These are phyloP conservation scores for Pseudoneurospora amorphoporcata DNA, from an alignment of 495 filamentous ascomycete species.

Conservation along the genomic window DNA sequence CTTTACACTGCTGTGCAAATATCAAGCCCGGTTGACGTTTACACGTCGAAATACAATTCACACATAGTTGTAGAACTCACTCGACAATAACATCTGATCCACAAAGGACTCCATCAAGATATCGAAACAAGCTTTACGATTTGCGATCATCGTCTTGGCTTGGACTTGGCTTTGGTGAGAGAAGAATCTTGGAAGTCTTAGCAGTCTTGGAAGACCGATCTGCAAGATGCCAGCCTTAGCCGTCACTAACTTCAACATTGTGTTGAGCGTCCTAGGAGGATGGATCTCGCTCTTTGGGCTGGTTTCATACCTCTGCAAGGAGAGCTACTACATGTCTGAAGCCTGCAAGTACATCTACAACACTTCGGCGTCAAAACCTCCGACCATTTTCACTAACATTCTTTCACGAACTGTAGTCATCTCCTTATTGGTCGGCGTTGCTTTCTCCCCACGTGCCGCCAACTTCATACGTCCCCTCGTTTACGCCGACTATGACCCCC, in stretches of 20 bases:
- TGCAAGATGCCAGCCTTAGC: slow-evolving; percentile 65
- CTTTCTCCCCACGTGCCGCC: slow-evolving; percentile 66
- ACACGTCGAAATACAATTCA: background rate
- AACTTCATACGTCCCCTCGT: slow-evolving; percentile 69
- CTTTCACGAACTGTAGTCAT: slow-evolving; percentile 47
- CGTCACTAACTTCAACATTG: slow-evolving; percentile 80
- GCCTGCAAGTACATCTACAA: slow-evolving; percentile 48
- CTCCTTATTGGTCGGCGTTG: slow-evolving; percentile 66
- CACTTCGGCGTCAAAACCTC: background rate
- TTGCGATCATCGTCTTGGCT: background rate
- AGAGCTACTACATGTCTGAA: slow-evolving; percentile 86
- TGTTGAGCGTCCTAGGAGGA: slow-evolving; percentile 70
- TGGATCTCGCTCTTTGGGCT: slow-evolving; percentile 84
- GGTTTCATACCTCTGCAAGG: slow-evolving; percentile 82
- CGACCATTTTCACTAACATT: background rate
- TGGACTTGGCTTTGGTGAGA: background rate
- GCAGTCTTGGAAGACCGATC: background rate
- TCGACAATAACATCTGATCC: background rate
- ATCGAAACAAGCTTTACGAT: slow-evolving; percentile 1
- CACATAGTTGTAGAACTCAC: background rate
- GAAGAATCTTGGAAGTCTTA: background rate
- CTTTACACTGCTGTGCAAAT: background rate
- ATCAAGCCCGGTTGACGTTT: background rate
- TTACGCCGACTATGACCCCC: slow-evolving; percentile 52
- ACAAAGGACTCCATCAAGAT: slow-evolving; percentile 8